Base-by-base conservation (phyloP, 768 basidiomycete species). In the Fistulinella prunicolor region DNA sequence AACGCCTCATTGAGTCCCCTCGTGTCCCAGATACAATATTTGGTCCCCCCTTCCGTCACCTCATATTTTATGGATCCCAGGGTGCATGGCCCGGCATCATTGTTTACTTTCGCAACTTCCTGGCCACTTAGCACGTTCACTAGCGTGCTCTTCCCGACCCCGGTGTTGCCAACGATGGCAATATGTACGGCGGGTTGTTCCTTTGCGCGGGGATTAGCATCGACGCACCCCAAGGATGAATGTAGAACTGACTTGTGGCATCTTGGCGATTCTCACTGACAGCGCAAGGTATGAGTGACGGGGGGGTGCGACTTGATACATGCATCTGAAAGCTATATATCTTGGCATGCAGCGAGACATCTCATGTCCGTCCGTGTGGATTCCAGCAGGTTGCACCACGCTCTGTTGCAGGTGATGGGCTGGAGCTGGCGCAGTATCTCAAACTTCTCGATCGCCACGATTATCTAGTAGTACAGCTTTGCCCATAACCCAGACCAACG, bases 121-220 rank as follows among this genome's bases (percentile, higher is more conserved):
- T 28, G 3, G 46, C 54, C 61, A n/a, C 36, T 35, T 40, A 62
- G 59, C 44, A 63, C 38, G 26, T 63, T 63, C 19, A 64, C 60
- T 9, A 64, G 40, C 7, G 62, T 63, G 49, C 61, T 63, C 37
- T 63, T 63, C 35, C 61, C 61, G 37, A 50, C 62, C 2, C 61
- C 61, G 13, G 61, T 62, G 29, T 44, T 29, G 9, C 61, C 61
- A 20, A 54, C 57, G 29, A 63, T 28, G 26, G 63, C 61, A 19
- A 63, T 44, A 32, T 62, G 48, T 4, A 47, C 16, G 26, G 46
- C 36, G 24, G 9, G 37, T 29, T 44, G 46, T 32, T 49, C 6
- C 56, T 58, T 52, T 6, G 24, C 3, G 9, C 13, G 22, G 21
- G 12, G 12, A 22, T 62, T 7, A 50, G 34, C 22, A 14, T 22